Conservation (phyloP, 208 protist genomes). For the Acanthamoeba healyi region DNA sequence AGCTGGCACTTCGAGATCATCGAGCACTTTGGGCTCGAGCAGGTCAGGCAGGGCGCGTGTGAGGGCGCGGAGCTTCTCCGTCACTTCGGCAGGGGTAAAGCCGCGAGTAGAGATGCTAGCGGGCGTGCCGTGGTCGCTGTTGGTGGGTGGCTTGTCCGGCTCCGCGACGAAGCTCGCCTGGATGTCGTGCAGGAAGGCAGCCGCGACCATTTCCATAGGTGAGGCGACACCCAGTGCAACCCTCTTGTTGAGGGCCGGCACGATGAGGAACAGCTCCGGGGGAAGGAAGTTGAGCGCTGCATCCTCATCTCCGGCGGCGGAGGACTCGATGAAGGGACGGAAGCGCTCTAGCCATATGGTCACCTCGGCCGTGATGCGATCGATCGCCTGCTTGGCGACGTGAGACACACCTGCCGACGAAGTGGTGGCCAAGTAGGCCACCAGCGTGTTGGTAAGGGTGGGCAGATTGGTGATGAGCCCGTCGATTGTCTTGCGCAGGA, state of each 20-base stretch:
- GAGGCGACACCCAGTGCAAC: background rate
- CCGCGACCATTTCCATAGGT: conserved; percentile 46
- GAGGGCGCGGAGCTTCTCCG: background rate
- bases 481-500: conserved; percentile 30
- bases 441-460: conserved; percentile 1
- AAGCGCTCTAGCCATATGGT: background rate
- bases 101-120: background rate
- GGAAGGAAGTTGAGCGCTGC: conserved; percentile 26
- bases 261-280: conserved; percentile 40
- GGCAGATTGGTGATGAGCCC: conserved; percentile 42
- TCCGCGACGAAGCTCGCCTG: background rate
- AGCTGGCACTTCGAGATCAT: background rate
- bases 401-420: background rate
- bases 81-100: background rate
- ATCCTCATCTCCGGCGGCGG: background rate
- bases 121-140: background rate
- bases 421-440: background rate
- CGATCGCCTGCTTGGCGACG: conserved; percentile 20
- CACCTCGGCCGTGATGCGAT: background rate
- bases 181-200: conserved; percentile 31
- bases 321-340: conserved; percentile 3
- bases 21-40: background rate
- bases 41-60: background rate
- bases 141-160: too few species aligned
- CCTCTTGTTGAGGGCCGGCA: conserved; percentile 17